Percentiles rank a stretch among this genome's conserved stretches.
Conservation (phyloP, 1,284 basidiomycete species). For the Pseudozyma hubeiensis region DNA sequence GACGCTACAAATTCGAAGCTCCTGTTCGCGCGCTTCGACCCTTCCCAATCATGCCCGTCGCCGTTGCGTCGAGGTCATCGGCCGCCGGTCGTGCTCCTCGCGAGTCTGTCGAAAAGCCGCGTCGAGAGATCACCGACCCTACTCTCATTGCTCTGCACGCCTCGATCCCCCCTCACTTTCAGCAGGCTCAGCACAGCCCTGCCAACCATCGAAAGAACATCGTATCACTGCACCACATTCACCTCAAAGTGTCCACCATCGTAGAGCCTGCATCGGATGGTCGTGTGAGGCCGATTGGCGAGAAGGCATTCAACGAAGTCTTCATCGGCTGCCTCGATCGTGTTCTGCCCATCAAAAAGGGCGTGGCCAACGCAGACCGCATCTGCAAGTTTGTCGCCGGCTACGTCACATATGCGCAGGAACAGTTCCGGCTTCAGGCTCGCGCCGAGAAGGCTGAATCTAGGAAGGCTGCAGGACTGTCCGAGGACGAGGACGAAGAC, state of each 20-base stretch:
- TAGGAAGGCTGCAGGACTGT: constrained; percentile 16
- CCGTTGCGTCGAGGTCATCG: constrained; percentile 42
- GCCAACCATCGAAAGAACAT: constrained; percentile 93
- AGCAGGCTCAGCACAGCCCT: constrained; percentile 83
- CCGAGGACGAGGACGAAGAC: constrained; percentile 68
- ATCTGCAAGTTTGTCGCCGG: constrained; percentile 85
- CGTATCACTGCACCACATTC: constrained; percentile 85
- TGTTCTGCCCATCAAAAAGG: constrained; percentile 85
- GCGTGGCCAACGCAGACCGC: constrained; percentile 81
- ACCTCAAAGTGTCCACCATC: constrained; percentile 76
- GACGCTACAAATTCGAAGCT: too few relatives aligned
- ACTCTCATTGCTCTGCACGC: constrained; percentile 30
- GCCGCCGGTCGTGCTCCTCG: constrained; percentile 17
- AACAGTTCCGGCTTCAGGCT: constrained; percentile 53
- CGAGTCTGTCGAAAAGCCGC: constrained; percentile 24
- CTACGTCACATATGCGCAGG: constrained; percentile 76
- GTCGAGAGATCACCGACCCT: constrained; percentile 29
- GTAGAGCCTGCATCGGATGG: constrained; percentile 70
- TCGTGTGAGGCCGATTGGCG: constrained; percentile 73
- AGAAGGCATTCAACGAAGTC: constrained; percentile 80
- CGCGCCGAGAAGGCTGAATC: constrained; percentile 29
- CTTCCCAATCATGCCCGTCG: constrained; percentile 39
- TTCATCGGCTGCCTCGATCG: constrained; percentile 75
- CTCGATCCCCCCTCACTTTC: constrained; percentile 71
- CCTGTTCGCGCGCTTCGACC: not conserved